Conservation (phyloP, 768 basidiomycete species). For the Tephrocybe rancida region DNA sequence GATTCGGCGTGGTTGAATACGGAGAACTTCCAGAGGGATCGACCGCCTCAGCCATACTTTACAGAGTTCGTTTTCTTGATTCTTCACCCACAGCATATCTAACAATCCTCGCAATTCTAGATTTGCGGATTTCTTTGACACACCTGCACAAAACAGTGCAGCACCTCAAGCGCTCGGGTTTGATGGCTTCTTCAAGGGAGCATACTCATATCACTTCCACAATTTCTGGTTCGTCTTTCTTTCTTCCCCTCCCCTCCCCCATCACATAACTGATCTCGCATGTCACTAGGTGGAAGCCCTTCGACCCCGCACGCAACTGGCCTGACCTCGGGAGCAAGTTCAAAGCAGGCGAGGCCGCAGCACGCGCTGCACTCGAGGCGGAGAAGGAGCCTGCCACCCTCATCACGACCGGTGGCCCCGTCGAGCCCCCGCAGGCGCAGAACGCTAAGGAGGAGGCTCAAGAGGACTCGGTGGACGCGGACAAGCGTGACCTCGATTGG, state of each 20-base stretch:
- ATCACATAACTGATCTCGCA: not conserved
- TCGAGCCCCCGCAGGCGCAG: not conserved
- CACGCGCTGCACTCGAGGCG: slow-evolving; percentile 44
- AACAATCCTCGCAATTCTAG: slow-evolving; percentile 35
- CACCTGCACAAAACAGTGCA: slow-evolving; percentile 66
- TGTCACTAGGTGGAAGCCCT: slow-evolving; percentile 88
- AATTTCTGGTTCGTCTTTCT: slow-evolving; percentile 71
- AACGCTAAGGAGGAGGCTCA: slow-evolving; percentile 12
- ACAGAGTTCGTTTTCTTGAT: slow-evolving; percentile 54
- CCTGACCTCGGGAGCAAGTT: slow-evolving; percentile 88
- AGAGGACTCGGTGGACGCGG: slow-evolving; percentile 46
- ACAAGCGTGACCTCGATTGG: slow-evolving; percentile 85
- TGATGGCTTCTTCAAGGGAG: slow-evolving; percentile 90
- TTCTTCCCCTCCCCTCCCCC: not conserved
- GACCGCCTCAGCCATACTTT: slow-evolving; percentile 93
- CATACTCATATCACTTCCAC: slow-evolving; percentile 94
- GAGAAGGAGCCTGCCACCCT: slow-evolving; percentile 22
- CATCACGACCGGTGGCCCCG: slow-evolving; percentile 17
- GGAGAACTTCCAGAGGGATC: slow-evolving; percentile 85
- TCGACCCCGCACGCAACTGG: slow-evolving; percentile 85
- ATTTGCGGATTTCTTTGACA: slow-evolving; percentile 83
- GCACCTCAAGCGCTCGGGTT: slow-evolving; percentile 85
- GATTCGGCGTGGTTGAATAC: slow-evolving; percentile 95
- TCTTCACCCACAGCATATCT: slow-evolving; percentile 3
- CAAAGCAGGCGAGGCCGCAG: slow-evolving; percentile 68